These are phyloP conservation scores for Eimeria mitis DNA, from an alignment of 169 alveolate genomes.

Conservation along the genomic window DNA sequence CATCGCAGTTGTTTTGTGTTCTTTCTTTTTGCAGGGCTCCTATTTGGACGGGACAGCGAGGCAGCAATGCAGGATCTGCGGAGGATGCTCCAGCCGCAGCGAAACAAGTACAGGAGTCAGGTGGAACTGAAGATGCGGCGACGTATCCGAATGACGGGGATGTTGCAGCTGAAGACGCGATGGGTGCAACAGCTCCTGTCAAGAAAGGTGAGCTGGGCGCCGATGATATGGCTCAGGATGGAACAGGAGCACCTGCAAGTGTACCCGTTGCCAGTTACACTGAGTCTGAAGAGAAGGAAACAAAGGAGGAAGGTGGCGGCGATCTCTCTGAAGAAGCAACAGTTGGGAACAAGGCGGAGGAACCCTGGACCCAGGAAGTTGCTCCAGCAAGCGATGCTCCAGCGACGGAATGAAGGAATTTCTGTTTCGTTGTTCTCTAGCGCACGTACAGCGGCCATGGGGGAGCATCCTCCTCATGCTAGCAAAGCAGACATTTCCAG, in stretches of 20 bases:
- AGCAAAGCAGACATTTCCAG: conserved; percentile 20
- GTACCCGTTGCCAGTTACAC: conserved; percentile 44
- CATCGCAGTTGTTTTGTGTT: neutral
- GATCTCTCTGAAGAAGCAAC: conserved; percentile 38
- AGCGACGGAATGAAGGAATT: conserved; percentile 27
- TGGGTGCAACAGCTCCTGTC: conserved; percentile 31
- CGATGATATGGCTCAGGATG: conserved; percentile 65
- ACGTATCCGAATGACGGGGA: conserved; percentile 26
- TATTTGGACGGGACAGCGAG: conserved; percentile 83
- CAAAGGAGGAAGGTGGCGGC: conserved; percentile 55
- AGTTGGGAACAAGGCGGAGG: conserved; percentile 21
- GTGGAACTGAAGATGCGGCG: conserved; percentile 43
- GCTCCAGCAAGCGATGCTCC: conserved; percentile 40
- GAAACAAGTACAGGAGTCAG: conserved; percentile 55
- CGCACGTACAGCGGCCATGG: conserved; percentile 1
- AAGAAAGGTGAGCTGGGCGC: conserved; percentile 31
- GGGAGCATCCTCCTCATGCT: conserved; percentile 2
- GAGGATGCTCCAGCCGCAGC: conserved; percentile 43
- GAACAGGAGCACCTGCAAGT: conserved; percentile 20
- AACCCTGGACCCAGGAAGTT: conserved; percentile 55
- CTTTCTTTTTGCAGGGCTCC: conserved; percentile 65
- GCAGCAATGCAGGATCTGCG: conserved; percentile 74
- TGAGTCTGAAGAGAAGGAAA: conserved; percentile 71
- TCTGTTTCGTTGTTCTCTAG: conserved; percentile 38
- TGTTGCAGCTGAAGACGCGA: conserved; percentile 38